These are phyloP conservation scores for Thermothelomyces thermophilus DNA, from an alignment of 2,329 filamentous ascomycete genomes.

Conservation along the genomic window DNA sequence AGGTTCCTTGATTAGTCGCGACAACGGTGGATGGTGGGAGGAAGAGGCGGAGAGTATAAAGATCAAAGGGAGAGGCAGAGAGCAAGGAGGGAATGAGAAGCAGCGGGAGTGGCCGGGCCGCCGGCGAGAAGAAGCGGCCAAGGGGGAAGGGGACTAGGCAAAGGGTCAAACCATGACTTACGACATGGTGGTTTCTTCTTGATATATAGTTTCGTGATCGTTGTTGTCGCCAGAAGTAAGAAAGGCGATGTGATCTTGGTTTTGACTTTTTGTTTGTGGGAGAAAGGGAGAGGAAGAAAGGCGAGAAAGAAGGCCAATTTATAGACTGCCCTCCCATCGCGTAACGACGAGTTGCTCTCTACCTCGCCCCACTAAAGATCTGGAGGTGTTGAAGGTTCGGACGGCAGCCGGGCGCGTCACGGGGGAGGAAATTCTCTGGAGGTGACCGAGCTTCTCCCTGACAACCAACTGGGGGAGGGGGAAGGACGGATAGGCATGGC, in stretches of 20 bases:
- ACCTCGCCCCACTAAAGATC: neutral
- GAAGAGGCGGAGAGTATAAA: too few species aligned
- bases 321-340: neutral
- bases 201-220: too few species aligned
- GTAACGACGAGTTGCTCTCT: neutral
- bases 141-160: too few species aligned
- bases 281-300: neutral
- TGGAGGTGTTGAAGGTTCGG: neutral
- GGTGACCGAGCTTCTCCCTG: neutral
- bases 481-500: neutral
- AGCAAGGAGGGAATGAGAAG: too few species aligned
- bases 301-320: neutral
- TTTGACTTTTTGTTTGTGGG: too few species aligned
- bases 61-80: too few species aligned
- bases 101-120: too few species aligned
- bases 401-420: neutral
- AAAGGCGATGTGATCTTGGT: too few species aligned
- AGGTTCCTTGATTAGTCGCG: neutral
- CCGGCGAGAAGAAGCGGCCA: too few species aligned
- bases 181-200: too few species aligned
- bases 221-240: neutral
- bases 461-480: neutral
- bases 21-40: too few species aligned
- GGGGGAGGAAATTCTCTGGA: neutral
- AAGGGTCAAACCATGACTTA: neutral